These are phyloP conservation scores for Musa itinerans DNA, from an alignment of 176 grass and related monocot species.

Conservation along the genomic window DNA sequence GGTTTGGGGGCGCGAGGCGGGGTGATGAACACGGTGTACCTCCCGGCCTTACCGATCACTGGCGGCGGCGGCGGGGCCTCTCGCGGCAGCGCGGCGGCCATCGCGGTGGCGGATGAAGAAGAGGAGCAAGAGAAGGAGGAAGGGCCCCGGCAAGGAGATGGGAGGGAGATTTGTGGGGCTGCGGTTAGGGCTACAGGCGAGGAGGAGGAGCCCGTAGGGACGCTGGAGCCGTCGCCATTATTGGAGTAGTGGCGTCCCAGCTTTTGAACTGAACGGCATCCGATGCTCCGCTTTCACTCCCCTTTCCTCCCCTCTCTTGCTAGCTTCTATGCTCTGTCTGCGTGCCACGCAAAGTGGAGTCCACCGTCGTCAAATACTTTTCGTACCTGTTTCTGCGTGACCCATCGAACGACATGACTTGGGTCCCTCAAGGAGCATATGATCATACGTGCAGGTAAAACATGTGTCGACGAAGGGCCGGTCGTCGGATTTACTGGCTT, in stretches of 20 bases:
- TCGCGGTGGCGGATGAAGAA: background rate
- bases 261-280: background rate
- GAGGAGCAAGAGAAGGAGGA: background rate
- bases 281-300: background rate
- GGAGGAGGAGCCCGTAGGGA: too few species aligned
- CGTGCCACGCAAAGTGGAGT: background rate
- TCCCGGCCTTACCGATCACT: constrained; percentile 12
- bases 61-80: constrained; percentile 1
- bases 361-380: background rate
- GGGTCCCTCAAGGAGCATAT: too few species aligned
- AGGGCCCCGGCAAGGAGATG: background rate
- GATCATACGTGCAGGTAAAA: too few species aligned
- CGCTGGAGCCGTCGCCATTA: too few species aligned
- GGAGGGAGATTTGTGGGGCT: background rate
- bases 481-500: too few species aligned
- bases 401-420: too few species aligned
- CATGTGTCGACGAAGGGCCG: fast-evolving
- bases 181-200: background rate
- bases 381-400: background rate
- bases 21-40: constrained; percentile 15
- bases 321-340: background rate
- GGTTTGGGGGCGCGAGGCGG: background rate
- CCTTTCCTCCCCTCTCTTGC: background rate
- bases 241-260: background rate
- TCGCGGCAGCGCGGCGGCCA: background rate